phyloP scores from a whole-genome alignment of 352 stramenopile species.

The Phytophthora idaei region DNA sequence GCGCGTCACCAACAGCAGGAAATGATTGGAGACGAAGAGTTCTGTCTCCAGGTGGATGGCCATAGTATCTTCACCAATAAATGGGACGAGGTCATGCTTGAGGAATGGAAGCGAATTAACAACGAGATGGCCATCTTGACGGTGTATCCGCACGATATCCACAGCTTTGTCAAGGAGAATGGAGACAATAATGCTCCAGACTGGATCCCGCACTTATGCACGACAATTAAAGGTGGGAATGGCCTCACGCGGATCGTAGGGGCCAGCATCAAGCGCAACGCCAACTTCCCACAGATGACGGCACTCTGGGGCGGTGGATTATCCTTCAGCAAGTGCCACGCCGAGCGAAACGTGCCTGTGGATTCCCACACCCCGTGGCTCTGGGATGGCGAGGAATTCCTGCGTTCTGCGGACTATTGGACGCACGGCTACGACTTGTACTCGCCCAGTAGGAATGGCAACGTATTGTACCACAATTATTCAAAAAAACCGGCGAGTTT shows the following conservation, averaged over 20 bases:
- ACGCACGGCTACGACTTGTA: slow-evolving; percentile 72
- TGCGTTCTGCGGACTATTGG: slow-evolving; percentile 60
- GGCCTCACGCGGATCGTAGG: slow-evolving; percentile 66
- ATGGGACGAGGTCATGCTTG: slow-evolving; percentile 71
- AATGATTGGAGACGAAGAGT: slow-evolving; percentile 70
- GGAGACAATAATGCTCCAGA: slow-evolving; percentile 69
- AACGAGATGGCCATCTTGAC: slow-evolving; percentile 86
- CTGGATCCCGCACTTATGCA: slow-evolving; percentile 75
- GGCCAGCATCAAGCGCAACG: slow-evolving; percentile 72
- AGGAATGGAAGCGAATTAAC: slow-evolving; percentile 65
- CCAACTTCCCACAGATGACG: slow-evolving; percentile 66
- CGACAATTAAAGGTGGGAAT: slow-evolving; percentile 63
- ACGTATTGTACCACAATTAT: slow-evolving; percentile 74
- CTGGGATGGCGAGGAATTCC: slow-evolving; percentile 66
- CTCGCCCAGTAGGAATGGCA: slow-evolving; percentile 50
- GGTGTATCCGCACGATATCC: slow-evolving; percentile 80
- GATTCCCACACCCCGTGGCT: slow-evolving; percentile 77
- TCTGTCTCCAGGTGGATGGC: slow-evolving; percentile 81
- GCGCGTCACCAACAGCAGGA: slow-evolving; percentile 79
- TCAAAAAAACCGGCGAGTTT: slow-evolving; percentile 60
- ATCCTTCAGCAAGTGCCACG: slow-evolving; percentile 82
- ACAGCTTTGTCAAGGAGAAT: slow-evolving; percentile 78
- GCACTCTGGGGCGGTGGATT: slow-evolving; percentile 75
- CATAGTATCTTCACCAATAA: slow-evolving; percentile 86
- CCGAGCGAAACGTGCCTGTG: slow-evolving; percentile 64